Conservation (phyloP, 352 stramenopile genomes). For the Globisporangium yorkense region DNA sequence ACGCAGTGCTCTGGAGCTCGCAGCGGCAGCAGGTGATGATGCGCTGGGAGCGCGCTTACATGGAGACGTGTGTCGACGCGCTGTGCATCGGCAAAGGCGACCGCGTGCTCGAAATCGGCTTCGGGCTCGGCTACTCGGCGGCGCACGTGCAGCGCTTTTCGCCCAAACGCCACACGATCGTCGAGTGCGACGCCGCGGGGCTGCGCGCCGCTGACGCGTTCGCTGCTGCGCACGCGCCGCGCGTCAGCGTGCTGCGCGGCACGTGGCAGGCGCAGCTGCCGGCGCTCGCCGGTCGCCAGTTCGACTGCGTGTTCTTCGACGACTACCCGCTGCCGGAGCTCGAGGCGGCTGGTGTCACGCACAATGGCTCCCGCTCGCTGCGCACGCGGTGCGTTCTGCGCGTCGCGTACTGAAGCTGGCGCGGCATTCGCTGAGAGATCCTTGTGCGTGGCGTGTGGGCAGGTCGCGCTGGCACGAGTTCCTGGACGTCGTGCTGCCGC, state of each 20-base stretch:
- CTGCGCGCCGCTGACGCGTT: conserved; percentile 44
- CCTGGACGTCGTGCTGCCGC: conserved; percentile 43
- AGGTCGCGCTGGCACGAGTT: conserved; percentile 74
- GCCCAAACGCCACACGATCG: conserved; percentile 58
- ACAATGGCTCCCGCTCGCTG: conserved; percentile 11
- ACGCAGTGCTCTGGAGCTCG: conserved; percentile 60
- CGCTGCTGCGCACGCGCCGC: conserved; percentile 14
- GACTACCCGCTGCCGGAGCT: conserved; percentile 72
- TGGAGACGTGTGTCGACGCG: conserved; percentile 65
- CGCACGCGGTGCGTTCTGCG: conserved; percentile 4
- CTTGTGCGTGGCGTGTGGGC: neutral
- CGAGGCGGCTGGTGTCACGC: conserved; percentile 14
- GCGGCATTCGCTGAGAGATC: too few relatives aligned
- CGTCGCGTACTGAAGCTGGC: neutral
- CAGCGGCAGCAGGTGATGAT: conserved; percentile 85
- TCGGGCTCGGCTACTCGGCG: conserved; percentile 78
- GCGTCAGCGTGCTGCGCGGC: conserved; percentile 48
- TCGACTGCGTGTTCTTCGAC: conserved; percentile 83
- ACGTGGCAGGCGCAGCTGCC: conserved; percentile 66
- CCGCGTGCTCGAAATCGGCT: conserved; percentile 84
- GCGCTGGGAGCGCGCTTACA: conserved; percentile 83
- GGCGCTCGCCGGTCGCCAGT: conserved; percentile 26
- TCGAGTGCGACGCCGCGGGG: conserved; percentile 71
- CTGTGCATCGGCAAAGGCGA: conserved; percentile 36
- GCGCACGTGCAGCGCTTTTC: conserved; percentile 53